A percentile compares a stretch with the other conserved stretches of the same genome.
These are phyloP conservation scores for Trypanosoma brucei DNA, from an alignment of 208 protist species.

Conservation along the genomic window DNA sequence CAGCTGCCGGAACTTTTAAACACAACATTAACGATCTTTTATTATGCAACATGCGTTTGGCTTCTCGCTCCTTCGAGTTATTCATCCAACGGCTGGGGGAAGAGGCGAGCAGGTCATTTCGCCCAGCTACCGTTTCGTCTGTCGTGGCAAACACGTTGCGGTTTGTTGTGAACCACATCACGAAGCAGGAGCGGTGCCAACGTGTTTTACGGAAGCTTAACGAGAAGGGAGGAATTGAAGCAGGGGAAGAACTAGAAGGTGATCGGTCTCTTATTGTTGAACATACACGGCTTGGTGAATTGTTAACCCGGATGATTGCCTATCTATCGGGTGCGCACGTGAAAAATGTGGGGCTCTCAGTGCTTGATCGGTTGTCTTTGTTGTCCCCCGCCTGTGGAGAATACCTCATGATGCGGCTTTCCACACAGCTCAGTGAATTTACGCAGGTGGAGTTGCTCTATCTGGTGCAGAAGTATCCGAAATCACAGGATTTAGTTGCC, in stretches of 20 bases:
- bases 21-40: neutral
- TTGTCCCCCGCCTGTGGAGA: conserved; percentile 35
- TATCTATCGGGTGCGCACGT: conserved; percentile 29
- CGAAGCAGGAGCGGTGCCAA: conserved; percentile 16
- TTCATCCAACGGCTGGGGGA: conserved; percentile 16
- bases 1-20: neutral
- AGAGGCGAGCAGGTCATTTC: conserved; percentile 3
- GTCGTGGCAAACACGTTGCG: conserved; percentile 17
- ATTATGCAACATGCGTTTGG: conserved; percentile 12
- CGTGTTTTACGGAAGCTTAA: conserved; percentile 5
- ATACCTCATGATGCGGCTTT: conserved; percentile 30
- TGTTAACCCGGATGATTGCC: conserved; percentile 21
- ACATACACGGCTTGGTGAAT: conserved; percentile 13
- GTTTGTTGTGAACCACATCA: conserved; percentile 17
- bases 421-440: conserved; percentile 32
- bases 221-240: neutral
- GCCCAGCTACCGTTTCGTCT: conserved; percentile 18
- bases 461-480: conserved; percentile 46
- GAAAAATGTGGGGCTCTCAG: conserved; percentile 44
- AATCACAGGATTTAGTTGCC: conserved; percentile 29
- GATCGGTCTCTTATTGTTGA: conserved; percentile 5
- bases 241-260: conserved; percentile 4
- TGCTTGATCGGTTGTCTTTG: conserved; percentile 33
- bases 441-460: conserved; percentile 56
- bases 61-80: conserved; percentile 5